Evolutionary conservation across 2,329 filamentous ascomycete species (phyloP), one percentile per base, ranked within the genome.

Genomic region (Zalaria sp.): DNA sequence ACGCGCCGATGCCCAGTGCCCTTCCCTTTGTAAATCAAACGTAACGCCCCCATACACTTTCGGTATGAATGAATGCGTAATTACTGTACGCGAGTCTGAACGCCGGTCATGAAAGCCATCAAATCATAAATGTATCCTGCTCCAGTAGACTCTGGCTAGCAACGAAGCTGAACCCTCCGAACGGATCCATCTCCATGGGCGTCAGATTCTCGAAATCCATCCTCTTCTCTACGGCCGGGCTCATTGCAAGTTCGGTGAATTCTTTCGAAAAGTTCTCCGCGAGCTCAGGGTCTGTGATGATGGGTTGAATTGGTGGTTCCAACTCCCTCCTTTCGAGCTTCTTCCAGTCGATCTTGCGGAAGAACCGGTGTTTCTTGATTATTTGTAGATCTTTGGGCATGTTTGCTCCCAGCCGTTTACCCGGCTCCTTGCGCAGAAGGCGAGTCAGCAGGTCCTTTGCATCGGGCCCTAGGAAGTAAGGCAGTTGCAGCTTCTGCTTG

Each of bases 211-310:
- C 43, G 31, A 41, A 42, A 32, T 52, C 56, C 49, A 50, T 54
- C 9, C 45, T 46, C 50, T 31, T 53, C 9, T 45, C 41, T 26
- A 79, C 57, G 1, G 83, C 70, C 4, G 87, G 86, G 57, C 83
- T 93, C 41, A 96, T 69, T 3, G 84, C 75, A 47, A 94, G 63
- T 42, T 83, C 79, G 0, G 89, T 98, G 59, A 98, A 98, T 57
- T 95, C 87, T n/a, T 71, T 69, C 0, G 83, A 76, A 63, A 98
- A 98, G 64, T 98, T 98, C 73, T 98, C 93, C 0, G 91, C 91
- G 37, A 95, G 71, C 59, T 93, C 88, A 0, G 91, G 91, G 55
- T 98, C 87, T 0, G 91, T 96, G 56, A 98, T 89, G 54, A 96
- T 72, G 10, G 91, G 91, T 57, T 83, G 77, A 53, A 98, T 96